Conservation (phyloP, 1,284 basidiomycete genomes). For the Lignosus rhinocerotis region DNA sequence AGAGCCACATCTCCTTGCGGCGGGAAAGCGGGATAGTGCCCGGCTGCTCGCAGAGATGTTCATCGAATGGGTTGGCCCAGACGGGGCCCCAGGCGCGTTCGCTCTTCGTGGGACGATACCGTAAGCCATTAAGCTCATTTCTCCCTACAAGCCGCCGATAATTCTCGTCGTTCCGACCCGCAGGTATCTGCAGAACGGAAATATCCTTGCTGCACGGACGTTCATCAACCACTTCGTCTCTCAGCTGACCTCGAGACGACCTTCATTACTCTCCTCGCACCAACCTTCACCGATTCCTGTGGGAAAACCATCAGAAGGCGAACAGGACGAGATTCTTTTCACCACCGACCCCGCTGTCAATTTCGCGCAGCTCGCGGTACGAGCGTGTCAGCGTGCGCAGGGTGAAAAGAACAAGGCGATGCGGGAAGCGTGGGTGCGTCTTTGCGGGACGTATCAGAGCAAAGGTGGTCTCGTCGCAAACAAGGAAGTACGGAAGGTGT, state of each 20-base stretch:
- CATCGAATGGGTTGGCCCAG: constrained; percentile 69
- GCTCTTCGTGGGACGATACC: constrained; percentile 82
- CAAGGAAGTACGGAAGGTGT: constrained; percentile 75
- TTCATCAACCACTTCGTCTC: constrained; percentile 80
- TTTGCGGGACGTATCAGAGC: constrained; percentile 81
- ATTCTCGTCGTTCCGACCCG: constrained; percentile 5
- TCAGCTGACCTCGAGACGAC: constrained; percentile 48
- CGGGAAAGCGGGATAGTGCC: constrained; percentile 86
- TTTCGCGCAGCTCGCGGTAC: constrained; percentile 84
- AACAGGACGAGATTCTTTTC: constrained; percentile 66
- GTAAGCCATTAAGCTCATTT: constrained; percentile 45
- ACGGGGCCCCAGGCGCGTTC: constrained; percentile 62
- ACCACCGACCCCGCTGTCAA: constrained; percentile 78
- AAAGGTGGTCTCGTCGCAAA: constrained; percentile 59
- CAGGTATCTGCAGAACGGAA: constrained; percentile 85
- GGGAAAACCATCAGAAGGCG: constrained; percentile 32
- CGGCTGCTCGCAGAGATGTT: constrained; percentile 84
- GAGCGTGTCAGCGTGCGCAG: constrained; percentile 82
- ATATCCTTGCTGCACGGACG: constrained; percentile 81
- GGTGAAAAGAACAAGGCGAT: constrained; percentile 70
- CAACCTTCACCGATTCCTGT: constrained; percentile 46
- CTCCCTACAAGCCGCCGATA: not conserved
- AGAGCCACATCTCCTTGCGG: constrained; percentile 79
- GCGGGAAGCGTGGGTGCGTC: constrained; percentile 79
- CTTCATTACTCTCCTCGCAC: constrained; percentile 41